A percentile compares a stretch with the other conserved stretches of the same genome.
Conservation (phyloP, 2,329 filamentous ascomycete genomes). For the Zymoseptoria pseudotritici region DNA sequence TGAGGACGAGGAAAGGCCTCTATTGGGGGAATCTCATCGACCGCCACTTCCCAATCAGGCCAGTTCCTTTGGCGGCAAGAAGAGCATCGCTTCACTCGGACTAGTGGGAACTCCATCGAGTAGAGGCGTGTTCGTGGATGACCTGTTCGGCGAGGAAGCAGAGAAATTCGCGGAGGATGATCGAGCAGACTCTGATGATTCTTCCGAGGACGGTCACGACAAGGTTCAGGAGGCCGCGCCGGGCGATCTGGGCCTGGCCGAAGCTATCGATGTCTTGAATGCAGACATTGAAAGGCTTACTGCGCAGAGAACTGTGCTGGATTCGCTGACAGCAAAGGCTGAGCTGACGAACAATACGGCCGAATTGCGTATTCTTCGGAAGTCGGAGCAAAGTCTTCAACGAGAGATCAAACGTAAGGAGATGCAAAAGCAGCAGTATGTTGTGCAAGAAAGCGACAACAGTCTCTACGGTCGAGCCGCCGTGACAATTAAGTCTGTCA, state of each 20-base stretch:
- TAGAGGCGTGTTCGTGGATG: conserved; percentile 86
- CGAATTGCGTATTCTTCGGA: conserved; percentile 82
- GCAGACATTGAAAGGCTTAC: conserved; percentile 83
- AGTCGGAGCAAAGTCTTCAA: conserved; percentile 88
- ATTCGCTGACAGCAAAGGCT: conserved; percentile 86
- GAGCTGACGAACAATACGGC: conserved; percentile 95
- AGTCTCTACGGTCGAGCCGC: conserved; percentile 88
- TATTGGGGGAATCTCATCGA: conserved; percentile 12
- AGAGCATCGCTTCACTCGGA: conserved; percentile 83
- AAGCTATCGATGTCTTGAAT: conserved; percentile 83
- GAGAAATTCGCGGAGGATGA: conserved; percentile 80
- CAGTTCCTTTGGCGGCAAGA: conserved; percentile 52
- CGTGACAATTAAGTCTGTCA: conserved; percentile 83
- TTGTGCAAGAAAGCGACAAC: conserved; percentile 95
- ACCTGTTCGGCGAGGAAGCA: conserved; percentile 88
- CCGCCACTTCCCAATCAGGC: conserved; percentile 4
- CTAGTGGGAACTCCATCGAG: conserved; percentile 80
- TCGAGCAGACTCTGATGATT: conserved; percentile 61
- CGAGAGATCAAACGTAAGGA: conserved; percentile 90
- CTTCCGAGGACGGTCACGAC: conserved; percentile 60
- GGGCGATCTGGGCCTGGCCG: conserved; percentile 84
- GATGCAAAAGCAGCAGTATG: conserved; percentile 91
- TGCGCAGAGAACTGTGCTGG: conserved; percentile 82
- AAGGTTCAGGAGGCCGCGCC: conserved; percentile 91
- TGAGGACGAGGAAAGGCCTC: conserved; percentile 9